A percentile compares a stretch with the other conserved stretches of the same genome.
These are phyloP conservation scores for Pseudonectria foliicola DNA, from an alignment of 2,329 filamentous ascomycete genomes.

Conservation along the genomic window DNA sequence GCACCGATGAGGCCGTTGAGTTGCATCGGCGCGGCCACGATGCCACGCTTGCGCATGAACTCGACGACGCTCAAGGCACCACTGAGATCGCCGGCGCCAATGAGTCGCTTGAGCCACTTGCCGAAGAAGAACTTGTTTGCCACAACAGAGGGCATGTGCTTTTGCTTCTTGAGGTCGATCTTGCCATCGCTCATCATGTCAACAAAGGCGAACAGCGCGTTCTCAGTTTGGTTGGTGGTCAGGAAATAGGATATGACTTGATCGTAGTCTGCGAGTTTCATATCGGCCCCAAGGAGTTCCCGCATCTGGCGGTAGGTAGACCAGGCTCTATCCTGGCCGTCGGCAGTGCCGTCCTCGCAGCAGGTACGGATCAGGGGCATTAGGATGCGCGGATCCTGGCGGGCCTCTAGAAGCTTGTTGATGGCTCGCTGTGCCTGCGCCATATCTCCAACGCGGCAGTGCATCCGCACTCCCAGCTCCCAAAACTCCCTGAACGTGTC, in stretches of 20 bases:
- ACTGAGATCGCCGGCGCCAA: slow-evolving; percentile 63
- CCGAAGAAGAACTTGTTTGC: slow-evolving; percentile 77
- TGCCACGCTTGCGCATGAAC: slow-evolving; percentile 64
- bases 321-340: slow-evolving; percentile 53
- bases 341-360: slow-evolving; percentile 43
- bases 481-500: slow-evolving; percentile 48
- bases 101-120: slow-evolving; percentile 81
- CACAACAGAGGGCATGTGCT: slow-evolving; percentile 40
- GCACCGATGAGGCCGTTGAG: slow-evolving; percentile 77
- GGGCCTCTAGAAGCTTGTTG: slow-evolving; percentile 43
- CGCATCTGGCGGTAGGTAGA: slow-evolving; percentile 59
- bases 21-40: slow-evolving; percentile 64
- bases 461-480: slow-evolving; percentile 61
- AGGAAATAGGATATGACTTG: slow-evolving; percentile 65
- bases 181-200: slow-evolving; percentile 74
- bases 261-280: slow-evolving; percentile 72
- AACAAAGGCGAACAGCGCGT: slow-evolving; percentile 70
- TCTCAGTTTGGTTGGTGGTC: slow-evolving; percentile 53
- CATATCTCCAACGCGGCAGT: slow-evolving; percentile 50
- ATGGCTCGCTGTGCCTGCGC: slow-evolving; percentile 51
- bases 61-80: slow-evolving; percentile 67
- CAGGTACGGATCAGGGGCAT: slow-evolving; percentile 65
- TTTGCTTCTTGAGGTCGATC: slow-evolving; percentile 39
- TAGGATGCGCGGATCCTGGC: slow-evolving; percentile 48
- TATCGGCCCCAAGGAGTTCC: slow-evolving; percentile 48